Conservation (phyloP, 2,329 filamentous ascomycete species). For the Colletotrichum ledebouriae region DNA sequence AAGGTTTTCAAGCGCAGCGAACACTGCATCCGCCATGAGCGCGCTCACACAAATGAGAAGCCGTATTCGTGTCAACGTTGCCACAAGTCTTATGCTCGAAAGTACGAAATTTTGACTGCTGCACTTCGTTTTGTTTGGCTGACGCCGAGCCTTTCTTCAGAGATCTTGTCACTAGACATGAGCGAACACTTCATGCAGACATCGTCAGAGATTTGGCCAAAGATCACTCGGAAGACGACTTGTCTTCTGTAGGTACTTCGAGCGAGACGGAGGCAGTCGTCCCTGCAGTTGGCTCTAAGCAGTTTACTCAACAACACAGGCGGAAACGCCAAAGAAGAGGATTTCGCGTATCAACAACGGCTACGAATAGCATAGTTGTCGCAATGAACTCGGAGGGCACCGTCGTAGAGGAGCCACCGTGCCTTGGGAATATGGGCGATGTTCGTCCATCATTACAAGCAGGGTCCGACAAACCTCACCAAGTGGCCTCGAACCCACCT, state of each 20-base stretch:
- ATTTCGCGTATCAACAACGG: too few relatives aligned
- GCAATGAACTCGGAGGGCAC: not conserved
- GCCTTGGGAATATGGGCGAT: too few relatives aligned
- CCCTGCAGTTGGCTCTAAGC: too few relatives aligned
- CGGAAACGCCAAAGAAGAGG: too few relatives aligned
- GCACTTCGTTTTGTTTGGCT: not conserved
- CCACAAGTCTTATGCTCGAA: conserved; percentile 13
- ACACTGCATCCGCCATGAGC: conserved; percentile 14
- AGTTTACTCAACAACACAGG: not conserved
- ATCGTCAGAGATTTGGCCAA: not conserved
- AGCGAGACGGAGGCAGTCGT: not conserved
- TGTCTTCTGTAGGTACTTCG: not conserved
- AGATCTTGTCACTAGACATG: conserved; percentile 13
- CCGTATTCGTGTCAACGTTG: conserved; percentile 10
- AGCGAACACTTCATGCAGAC: conserved; percentile 11
- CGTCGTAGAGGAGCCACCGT: too few relatives aligned
- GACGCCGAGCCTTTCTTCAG: not conserved
- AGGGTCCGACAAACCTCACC: not conserved
- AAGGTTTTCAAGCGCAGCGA: conserved; percentile 26
- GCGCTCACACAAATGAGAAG: conserved; percentile 21
- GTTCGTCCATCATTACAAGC: too few relatives aligned
- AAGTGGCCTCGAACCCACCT: not conserved
- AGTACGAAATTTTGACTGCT: not conserved
- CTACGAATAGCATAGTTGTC: not conserved
- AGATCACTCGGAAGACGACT: not conserved